These are phyloP conservation scores for Nemania sp. DNA, from an alignment of 2,329 filamentous ascomycete species.

Conservation along the genomic window DNA sequence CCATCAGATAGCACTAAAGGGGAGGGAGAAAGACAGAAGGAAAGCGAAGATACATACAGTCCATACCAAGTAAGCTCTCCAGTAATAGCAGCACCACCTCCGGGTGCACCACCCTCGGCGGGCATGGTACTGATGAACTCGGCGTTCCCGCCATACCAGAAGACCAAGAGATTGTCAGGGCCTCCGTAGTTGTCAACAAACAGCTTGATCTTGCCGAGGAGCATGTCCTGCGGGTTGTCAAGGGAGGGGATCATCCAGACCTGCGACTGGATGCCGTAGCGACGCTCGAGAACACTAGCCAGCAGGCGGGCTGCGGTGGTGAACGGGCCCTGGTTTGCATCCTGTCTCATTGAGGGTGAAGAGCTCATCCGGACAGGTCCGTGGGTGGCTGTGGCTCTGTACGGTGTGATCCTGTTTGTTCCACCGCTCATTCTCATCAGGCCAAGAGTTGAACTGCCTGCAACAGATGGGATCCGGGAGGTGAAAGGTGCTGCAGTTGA, in stretches of 20 bases:
- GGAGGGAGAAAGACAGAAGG: neutral
- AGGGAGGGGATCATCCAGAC: slow-evolving; percentile 24
- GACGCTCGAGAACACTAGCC: slow-evolving; percentile 9
- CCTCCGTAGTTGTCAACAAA: slow-evolving; percentile 21
- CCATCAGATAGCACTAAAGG: neutral
- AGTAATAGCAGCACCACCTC: neutral
- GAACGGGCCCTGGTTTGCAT: slow-evolving; percentile 10
- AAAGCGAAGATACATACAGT: slow-evolving; percentile 14
- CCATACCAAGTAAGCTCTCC: slow-evolving; percentile 27
- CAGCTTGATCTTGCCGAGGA: slow-evolving; percentile 18
- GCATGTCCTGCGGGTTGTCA: slow-evolving; percentile 19
- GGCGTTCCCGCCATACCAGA: slow-evolving; percentile 28
- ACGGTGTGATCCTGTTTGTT: neutral
- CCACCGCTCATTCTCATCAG: neutral
- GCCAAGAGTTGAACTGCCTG: neutral
- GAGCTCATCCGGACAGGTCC: neutral
- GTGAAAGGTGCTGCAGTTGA: neutral
- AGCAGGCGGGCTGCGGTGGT: slow-evolving; percentile 21
- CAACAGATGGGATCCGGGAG: neutral
- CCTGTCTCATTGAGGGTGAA: neutral
- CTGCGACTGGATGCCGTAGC: slow-evolving; percentile 19
- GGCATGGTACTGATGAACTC: slow-evolving; percentile 1
- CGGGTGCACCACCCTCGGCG: neutral
- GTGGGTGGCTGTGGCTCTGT: neutral
- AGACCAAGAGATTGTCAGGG: slow-evolving; percentile 22